Conservation (phyloP, 2,329 filamentous ascomycete species). For the Leptographium procerum region DNA sequence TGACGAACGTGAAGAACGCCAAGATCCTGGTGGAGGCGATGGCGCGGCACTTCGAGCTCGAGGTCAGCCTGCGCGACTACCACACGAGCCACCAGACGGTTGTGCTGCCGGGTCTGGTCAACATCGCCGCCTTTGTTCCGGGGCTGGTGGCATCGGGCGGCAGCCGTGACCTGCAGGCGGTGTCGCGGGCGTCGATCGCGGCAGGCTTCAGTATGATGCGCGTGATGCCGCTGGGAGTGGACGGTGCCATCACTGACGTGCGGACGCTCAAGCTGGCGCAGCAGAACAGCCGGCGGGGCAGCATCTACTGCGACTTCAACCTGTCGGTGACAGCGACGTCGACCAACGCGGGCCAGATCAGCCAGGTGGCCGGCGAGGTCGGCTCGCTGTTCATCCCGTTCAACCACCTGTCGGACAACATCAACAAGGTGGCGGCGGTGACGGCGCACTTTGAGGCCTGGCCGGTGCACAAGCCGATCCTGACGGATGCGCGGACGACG, state of each 20-base stretch:
- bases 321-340: constrained; percentile 66
- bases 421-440: constrained; percentile 71
- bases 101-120: constrained; percentile 63
- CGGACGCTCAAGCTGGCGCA: constrained; percentile 61
- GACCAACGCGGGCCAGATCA: constrained; percentile 63
- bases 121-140: constrained; percentile 70
- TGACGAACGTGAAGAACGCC: constrained; percentile 98
- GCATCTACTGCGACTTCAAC: constrained; percentile 68
- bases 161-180: constrained; percentile 55
- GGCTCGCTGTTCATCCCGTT: constrained; percentile 76
- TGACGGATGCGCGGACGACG: constrained; percentile 71
- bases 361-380: constrained; percentile 59
- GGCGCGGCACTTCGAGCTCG: constrained; percentile 74
- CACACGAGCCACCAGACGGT: constrained; percentile 78
- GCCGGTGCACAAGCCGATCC: constrained; percentile 67
- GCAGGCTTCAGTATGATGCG: constrained; percentile 73
- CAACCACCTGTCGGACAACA: constrained; percentile 70
- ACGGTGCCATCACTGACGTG: constrained; percentile 62
- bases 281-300: constrained; percentile 50
- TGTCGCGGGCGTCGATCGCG: constrained; percentile 63
- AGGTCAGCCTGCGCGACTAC: constrained; percentile 74
- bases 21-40: constrained; percentile 96
- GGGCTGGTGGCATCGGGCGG: constrained; percentile 52
- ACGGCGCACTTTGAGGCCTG: constrained; percentile 69
- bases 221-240: constrained; percentile 63